Base-by-base conservation (phyloP, 2,329 filamentous ascomycete genomes). In the Gnomoniopsis smithogilvyi region DNA sequence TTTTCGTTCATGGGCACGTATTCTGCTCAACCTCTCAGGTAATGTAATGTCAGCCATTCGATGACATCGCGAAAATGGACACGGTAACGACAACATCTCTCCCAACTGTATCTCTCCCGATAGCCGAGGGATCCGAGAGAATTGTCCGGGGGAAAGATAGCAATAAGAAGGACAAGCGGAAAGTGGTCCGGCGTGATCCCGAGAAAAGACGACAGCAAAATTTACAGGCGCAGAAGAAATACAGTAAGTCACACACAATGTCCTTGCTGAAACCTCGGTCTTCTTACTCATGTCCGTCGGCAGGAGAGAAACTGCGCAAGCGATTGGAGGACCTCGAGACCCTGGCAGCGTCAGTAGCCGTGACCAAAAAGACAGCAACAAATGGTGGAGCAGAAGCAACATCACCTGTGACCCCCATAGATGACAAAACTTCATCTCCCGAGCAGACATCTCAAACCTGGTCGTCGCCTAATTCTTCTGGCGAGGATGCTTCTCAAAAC, bases 161-260 rank as follows among this genome's bases (percentile, higher is more conserved):
- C 14, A 41, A 2, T 7, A 30, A 22, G 36, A 33, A 55, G 12
- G 52, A 50, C 17, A 64, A 60, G 58, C 58, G 58, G 50, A 65
- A 47, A 17, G 54, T 54, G 1, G 57, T 60, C 19, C 62, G 64
- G 21, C 60, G 64, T 1, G 64, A 65, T 26, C 64, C 64, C 17
- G 65, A 67, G 60, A 67, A 65, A 59, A 60, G 65, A 54, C 60
- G 65, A 7, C 64, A 61, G 41, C 65, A 67, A 56, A 67, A 67
- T 17, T 55, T 66, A 14, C 62, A 64, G 46, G 65, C 65, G 8
- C 65, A 67, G 48, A 62, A 64, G 56, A 67, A 64, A 34, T 67
- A 67, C 45, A 60, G 65, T 67, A 38, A 62, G 65, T 63, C 7
- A 1, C 17, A 41, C 24, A 26, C 14, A 14, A 3, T 26, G 7